Base-by-base conservation (phyloP, 2,329 filamentous ascomycete genomes). In the Pyrenochaeta sp. region DNA sequence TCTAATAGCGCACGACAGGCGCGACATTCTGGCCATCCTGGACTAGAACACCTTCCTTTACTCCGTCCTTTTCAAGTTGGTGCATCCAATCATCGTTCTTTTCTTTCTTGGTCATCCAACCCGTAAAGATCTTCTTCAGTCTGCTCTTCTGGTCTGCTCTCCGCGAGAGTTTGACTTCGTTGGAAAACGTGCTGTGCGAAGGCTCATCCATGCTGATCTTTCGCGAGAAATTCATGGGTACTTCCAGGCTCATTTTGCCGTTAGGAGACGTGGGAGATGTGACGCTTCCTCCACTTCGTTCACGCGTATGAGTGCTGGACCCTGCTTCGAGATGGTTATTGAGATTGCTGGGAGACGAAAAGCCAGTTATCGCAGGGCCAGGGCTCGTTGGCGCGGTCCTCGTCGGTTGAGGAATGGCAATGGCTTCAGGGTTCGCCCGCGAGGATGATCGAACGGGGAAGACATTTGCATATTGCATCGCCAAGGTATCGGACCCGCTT, bases 1-100 rank as follows among this genome's bases (percentile, higher is more conserved):
- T 50, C 62, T 60, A 76, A 56, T 75, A 75, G 30, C 72, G 59
- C 37, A 75, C 72, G 15, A 75, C 66, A 7, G 74, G 73, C 7
- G 66, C 54, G 18, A 66, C 58, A 18, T 64, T 61, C 33, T 60
- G 57, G 33, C 66, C 64, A 12, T 74, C 71, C 45, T 70, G 69
- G 11, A 73, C 58, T 51, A 76, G 52, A 11, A 78, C 66, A 14
- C 78, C 77, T 32, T 71, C 70, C 44, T 71, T 76, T n/a, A 78
- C 66, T 2, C 77, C 77, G 15, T 75, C 64, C 52, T 74, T 75
- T 43, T 77, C 73, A 18, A 79, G 61, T 50, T 73, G 69, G 14
- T 78, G 72, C 77, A 78, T 78, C 76, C 77, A 78, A 40, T 72
- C 71, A 14, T 69, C 71, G 37, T 71, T 71, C 56, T 72, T 75